Base-by-base conservation (phyloP, 352 stramenopile genomes). In the Pythium pyrilobum region DNA sequence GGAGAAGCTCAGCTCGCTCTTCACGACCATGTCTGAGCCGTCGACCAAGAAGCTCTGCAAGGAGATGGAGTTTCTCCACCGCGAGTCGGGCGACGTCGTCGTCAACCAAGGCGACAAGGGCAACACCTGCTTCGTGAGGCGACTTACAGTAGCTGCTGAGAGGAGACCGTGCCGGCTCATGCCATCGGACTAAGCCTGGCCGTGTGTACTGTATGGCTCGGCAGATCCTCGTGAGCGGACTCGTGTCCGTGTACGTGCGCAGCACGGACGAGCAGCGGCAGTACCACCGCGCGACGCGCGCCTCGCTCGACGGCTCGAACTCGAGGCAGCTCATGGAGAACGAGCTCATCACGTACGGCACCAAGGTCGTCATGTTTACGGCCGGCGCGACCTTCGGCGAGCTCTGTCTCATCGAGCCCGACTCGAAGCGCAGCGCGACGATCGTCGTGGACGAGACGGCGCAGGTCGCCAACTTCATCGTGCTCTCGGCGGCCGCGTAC, bases 11-110 rank as follows among this genome's bases (percentile, higher is more conserved):
- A 93, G 81, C 51, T 86, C 82, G 12, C 70, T 93, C 12, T 89
- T 92, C 51, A 88, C 81, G 52, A 90, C 82, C 38, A 91, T 93
- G 82, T 87, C 80, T 8, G 82, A 93, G 57, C 71, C 87, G 11
- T 87, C 81, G 20, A 78, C 78, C 33, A 90, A 91, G 59, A 93
- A 93, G 25, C 48, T 93, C 13, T 93, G 82, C 58, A 88, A 88
- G 32, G 82, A 93, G 40, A 90, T 93, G 78, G 82, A 93, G 47
- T 91, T 93, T 46, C 63, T 85, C 3, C 77, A 91, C 58, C 67
- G 89, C 21, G 64, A 71, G 47, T 73, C 72, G 27, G 74, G 76
- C 27, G 64, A 89, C 37, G 74, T 91, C 5, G 74, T 91, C 38
- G 82, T 93, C 20, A 87, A 89, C 48, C 82, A 91, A 55, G 82